Evolutionary conservation across 257 asterid species (phyloP).

Genomic region (Solanum piurae): DNA sequence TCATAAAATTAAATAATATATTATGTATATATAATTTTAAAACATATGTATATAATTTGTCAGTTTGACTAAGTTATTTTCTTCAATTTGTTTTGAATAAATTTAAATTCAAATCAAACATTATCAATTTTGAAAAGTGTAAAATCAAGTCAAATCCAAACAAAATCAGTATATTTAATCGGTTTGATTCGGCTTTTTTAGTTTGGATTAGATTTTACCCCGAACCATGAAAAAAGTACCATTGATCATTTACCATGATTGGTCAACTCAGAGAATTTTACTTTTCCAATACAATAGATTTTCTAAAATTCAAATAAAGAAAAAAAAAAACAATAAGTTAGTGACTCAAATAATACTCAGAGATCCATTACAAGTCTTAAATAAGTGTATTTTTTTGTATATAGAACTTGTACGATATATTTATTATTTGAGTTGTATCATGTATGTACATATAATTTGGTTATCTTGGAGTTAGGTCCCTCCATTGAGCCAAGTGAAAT

Average conservation of each 20-base stretch:
- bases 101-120: no score
- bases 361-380: conserved; percentile 12
- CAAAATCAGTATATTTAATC: no score
- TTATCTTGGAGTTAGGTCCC: conserved; percentile 30
- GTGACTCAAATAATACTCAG: not conserved
- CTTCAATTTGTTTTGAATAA: not conserved
- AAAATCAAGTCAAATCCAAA: not conserved
- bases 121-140: no score
- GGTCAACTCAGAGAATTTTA: not conserved
- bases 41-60: no score
- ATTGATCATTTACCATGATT: not conserved
- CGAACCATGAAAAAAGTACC: not conserved
- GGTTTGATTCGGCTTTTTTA: no score
- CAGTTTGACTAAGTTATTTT: no score
- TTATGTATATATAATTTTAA: not conserved
- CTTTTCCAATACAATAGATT: not conserved
- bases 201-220: not conserved
- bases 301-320: not conserved
- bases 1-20: no score
- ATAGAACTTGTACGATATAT: not conserved
- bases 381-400: not conserved
- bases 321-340: not conserved
- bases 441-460: not conserved
- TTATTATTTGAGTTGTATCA: not conserved
- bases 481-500: conserved; percentile 65